Base-by-base conservation (phyloP, 2,329 filamentous ascomycete species). In the Pseudogymnoascus sp. region DNA sequence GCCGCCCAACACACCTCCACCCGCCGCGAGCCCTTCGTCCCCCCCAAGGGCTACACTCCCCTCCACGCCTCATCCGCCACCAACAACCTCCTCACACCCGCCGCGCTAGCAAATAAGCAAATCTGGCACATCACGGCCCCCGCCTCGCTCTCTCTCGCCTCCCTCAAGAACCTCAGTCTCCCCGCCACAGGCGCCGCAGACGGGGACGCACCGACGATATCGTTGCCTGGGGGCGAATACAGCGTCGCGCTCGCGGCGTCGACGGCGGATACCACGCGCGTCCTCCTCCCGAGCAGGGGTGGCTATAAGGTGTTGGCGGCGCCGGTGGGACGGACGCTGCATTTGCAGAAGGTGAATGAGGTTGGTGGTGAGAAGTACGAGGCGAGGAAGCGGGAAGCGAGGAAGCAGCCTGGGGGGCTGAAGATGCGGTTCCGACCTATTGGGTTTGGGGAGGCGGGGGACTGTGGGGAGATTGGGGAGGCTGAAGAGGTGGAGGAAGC, bases 51-150 rank as follows among this genome's bases (percentile, higher is more conserved):
- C 26, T 74, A 74, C 60, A 65, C 68, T 38, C 26, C 31, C 13
- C 26, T 42, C 26, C 19, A 17, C 19, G 28, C 62, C 11, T 21
- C 23, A 10, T 60, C 40, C 17, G 2, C 60, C 2, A 59, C 63
- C 15, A 65, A 63, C 23, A 77, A 82, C 21, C 75, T 87, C 62
- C 85, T 89, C 69, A 81, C 78, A 69, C 78, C 83, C 64, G 80
- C 81, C 63, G 83, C 84, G 68, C 73, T 87, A 7, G 77, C 85
- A 63, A 87, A 87, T 66, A 91, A 91, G 77, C 86, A 92, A 72
- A 79, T 92, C 65, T 93, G 89, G 89, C 90, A 91, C 73, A 90
- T 93, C 69, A 90, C 87, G 9, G 86, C 87, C 3, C 89, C 89
- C 1, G 82, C 85, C 5, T 84, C 84, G 10, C 77, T 91, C 2